Conservation (phyloP, 2,329 filamentous ascomycete genomes). For the Colletotrichum filicis region DNA sequence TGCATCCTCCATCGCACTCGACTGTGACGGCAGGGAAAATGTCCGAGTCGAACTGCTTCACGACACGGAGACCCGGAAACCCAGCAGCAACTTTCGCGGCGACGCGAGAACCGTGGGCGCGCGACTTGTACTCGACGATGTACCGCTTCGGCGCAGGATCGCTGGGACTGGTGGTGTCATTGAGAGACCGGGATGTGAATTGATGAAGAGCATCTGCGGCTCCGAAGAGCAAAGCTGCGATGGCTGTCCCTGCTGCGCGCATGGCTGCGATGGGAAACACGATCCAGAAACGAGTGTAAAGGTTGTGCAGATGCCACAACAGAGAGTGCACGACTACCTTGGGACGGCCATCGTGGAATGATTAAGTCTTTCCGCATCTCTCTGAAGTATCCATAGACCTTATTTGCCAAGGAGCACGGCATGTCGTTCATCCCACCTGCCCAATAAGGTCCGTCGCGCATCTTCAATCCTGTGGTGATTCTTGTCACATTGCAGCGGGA, state of each 20-base stretch:
- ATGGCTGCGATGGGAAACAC: not conserved
- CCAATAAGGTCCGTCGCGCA: not conserved
- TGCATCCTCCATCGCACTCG: constrained; percentile 44
- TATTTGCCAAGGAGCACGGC: constrained; percentile 7
- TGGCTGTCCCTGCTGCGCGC: not conserved
- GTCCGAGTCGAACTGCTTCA: constrained; percentile 38
- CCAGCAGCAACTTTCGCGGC: not conserved
- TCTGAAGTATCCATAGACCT: not conserved
- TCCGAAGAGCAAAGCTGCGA: not conserved
- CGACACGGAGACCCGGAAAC: constrained; percentile 8
- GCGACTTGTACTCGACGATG: constrained; percentile 32
- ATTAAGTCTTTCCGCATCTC: no score
- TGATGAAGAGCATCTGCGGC: not conserved
- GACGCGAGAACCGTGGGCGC: not conserved
- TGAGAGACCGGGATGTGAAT: not conserved
- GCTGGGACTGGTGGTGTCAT: not conserved
- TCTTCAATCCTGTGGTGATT: not conserved
- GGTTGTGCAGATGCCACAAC: no score
- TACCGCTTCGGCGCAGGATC: constrained; percentile 16
- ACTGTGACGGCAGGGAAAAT: constrained; percentile 48
- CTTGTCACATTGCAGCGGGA: no score
- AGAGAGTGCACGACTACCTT: no score
- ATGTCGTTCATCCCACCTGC: constrained; percentile 11
- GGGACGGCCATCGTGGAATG: no score
- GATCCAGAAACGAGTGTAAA: no score